Evolutionary conservation across 768 basidiomycete species (phyloP), one percentile per base, ranked within the genome.

Genomic region (Lactarius trivialis): DNA sequence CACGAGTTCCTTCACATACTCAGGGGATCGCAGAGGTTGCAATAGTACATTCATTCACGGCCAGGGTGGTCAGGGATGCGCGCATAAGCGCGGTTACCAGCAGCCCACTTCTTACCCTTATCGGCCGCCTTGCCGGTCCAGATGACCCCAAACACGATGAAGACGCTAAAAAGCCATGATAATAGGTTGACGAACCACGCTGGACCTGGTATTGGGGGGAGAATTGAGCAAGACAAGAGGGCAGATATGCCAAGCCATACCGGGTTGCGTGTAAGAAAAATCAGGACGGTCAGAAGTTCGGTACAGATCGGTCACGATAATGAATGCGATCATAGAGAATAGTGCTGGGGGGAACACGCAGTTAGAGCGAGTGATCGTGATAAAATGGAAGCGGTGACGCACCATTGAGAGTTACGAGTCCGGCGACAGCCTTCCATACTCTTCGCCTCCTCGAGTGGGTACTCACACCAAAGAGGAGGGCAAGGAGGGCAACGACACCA

Each of bases 391-490:
- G 21, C 17, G 49, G 19, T 5, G 7, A 69, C 74, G 49, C 66
- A 86, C 88, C 81, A 68, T 88, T 84, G 21, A 89, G 68, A 17
- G 82, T 72, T 14, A 88, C 75, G 11, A 91, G 72, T 17, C 81
- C 82, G 8, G 86, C 87, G 1, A 86, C 85, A 1, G 82, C 85
- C 70, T 81, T 83, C 89, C 89, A 91, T 34, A 90, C 85, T 65
- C 89, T 81, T 61, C 88, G 77, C 66, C 89, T 78, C 55, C 89
- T 78, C 17, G 88, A 88, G 68, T 83, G 83, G 0, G 89, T 89
- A 69, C 81, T 88, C 21, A 89, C 78, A 4, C 89, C 89, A 60
- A 91, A 77, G 45, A 85, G 69, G 53, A 91, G 77, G 8, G 86
- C 76, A 0, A 78, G 68, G 39, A 88, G 73, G 4, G 86, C 81